These are phyloP conservation scores for Kluyveromyces sp. DNA, from an alignment of 1,139 yeast species.

Conservation along the genomic window DNA sequence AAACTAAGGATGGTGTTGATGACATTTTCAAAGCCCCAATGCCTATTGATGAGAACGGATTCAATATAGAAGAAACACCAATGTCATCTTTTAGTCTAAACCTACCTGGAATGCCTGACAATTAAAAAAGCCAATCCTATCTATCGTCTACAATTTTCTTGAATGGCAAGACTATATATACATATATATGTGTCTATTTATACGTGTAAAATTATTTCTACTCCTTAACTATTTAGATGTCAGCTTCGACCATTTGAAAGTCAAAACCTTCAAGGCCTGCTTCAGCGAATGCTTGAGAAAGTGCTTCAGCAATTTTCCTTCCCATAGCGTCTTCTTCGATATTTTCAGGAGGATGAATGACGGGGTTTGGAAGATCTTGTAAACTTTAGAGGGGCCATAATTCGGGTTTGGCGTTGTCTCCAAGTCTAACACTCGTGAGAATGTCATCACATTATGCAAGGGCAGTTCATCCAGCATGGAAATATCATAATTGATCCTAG, in stretches of 20 bases:
- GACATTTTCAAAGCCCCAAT: slow-evolving; percentile 6
- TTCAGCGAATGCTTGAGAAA: too few relatives aligned
- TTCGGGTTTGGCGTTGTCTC: not conserved
- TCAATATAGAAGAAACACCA: slow-evolving; percentile 7
- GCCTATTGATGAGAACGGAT: slow-evolving; percentile 4
- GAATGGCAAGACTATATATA: too few relatives aligned
- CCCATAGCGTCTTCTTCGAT: too few relatives aligned
- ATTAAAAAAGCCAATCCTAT: not conserved
- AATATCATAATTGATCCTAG: slow-evolving; percentile 1
- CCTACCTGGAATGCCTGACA: slow-evolving; percentile 7
- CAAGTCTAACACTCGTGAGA: not conserved
- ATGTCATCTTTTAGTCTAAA: slow-evolving; percentile 11
- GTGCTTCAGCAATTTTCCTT: too few relatives aligned
- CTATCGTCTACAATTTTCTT: not conserved
- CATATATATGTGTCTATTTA: too few relatives aligned
- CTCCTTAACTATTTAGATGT: too few relatives aligned
- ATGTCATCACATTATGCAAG: slow-evolving; percentile 5
- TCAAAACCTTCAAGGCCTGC: too few relatives aligned
- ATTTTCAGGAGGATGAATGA: not conserved
- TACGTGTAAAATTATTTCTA: too few relatives aligned
- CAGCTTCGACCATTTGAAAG: too few relatives aligned
- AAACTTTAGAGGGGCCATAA: too few relatives aligned
- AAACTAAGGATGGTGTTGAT: slow-evolving; percentile 1
- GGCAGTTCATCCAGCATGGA: not conserved
- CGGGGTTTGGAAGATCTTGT: not conserved